A percentile compares a stretch with the other conserved stretches of the same genome.
Conservation (phyloP, 176 grass and related monocot species). For the Triticum dicoccoides region DNA sequence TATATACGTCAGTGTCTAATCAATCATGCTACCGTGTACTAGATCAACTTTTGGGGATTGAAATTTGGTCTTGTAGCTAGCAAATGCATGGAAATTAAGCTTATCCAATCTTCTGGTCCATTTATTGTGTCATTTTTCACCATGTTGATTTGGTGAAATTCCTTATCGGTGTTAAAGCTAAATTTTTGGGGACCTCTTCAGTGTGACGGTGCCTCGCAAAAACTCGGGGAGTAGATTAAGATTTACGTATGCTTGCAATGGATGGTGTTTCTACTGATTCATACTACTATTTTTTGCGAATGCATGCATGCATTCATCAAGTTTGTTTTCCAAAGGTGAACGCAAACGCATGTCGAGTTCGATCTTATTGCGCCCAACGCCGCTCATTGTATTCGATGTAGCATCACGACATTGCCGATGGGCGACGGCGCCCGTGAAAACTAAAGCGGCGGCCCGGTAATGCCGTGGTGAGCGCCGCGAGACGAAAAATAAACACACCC, state of each 20-base stretch:
- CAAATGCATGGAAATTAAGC: not conserved
- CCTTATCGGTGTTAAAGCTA: not conserved
- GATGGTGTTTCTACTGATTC: not conserved
- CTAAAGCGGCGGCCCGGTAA: not conserved
- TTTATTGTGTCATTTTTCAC: not conserved
- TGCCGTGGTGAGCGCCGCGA: not conserved
- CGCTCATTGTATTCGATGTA: not conserved
- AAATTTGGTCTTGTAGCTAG: not conserved
- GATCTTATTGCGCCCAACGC: not conserved
- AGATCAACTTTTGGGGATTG: not conserved
- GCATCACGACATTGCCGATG: not conserved
- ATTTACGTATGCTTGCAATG: not conserved
- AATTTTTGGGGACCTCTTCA: not conserved
- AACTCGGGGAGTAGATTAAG: not conserved
- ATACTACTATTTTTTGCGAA: too few relatives aligned
- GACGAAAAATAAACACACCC: not conserved
- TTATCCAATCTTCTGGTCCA: not conserved
- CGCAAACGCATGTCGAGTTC: not conserved
- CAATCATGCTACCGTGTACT: not conserved
- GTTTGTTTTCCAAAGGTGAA: not conserved
- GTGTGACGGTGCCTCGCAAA: not conserved
- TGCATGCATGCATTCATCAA: not conserved
- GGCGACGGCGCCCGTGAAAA: not conserved
- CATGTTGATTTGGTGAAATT: not conserved
- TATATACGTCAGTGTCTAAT: not conserved